phyloP scores from a whole-genome alignment of 2,329 filamentous ascomycete species.

The Ophiostoma ips region DNA sequence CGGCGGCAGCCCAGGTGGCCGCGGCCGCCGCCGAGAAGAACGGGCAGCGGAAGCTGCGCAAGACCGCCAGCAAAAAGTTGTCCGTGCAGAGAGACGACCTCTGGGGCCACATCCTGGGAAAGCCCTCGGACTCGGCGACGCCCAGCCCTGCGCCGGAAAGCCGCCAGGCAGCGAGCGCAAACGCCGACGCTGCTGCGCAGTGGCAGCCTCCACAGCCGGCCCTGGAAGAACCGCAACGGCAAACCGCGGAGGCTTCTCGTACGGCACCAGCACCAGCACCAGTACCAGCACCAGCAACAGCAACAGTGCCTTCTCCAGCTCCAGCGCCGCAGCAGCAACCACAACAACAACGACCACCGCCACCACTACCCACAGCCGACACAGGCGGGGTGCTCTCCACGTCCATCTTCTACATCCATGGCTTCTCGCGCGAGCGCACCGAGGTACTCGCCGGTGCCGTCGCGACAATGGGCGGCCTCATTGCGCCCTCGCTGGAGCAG shows the following conservation, averaged over 20 bases:
- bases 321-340: no score
- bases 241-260: not conserved
- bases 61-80: conserved; percentile 74
- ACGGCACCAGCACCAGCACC: not conserved
- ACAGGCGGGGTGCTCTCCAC: conserved; percentile 27
- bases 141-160: not conserved
- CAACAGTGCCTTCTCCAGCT: no score
- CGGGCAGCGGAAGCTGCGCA: conserved; percentile 67
- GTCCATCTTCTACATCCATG: conserved; percentile 45
- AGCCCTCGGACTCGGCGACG: conserved; percentile 9
- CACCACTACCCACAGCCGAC: not conserved
- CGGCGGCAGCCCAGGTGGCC: conserved; percentile 21
- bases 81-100: conserved; percentile 65
- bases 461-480: conserved; percentile 31
- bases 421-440: conserved; percentile 40
- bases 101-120: conserved; percentile 78
- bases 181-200: not conserved
- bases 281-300: not conserved
- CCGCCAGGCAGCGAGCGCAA: not conserved
- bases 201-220: not conserved
- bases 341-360: not conserved
- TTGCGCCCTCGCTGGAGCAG: conserved; percentile 30
- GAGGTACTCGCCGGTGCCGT: conserved; percentile 34
- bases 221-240: not conserved
- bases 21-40: conserved; percentile 30